Base-by-base conservation (phyloP, 495 filamentous ascomycete genomes). In the Jackrogersella multiformis region DNA sequence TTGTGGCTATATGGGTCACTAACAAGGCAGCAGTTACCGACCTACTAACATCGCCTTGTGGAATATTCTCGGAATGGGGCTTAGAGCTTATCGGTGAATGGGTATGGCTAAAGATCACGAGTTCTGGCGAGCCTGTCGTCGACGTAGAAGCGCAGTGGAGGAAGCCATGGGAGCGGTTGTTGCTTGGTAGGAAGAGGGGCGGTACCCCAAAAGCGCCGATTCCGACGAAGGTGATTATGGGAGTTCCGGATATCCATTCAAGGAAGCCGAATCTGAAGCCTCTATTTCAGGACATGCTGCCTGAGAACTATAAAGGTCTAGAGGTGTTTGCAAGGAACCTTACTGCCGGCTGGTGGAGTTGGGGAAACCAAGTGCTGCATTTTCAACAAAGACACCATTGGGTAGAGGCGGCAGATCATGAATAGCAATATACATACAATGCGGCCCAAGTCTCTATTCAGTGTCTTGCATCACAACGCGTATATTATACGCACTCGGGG, bases 251-350 rank as follows among this genome's bases (percentile, higher is more conserved):
- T 78, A 62, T 95, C 23, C 95, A 99, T 79, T 97, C 94, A 1
- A 82, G 93, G 54, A 99, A 99, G 73, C 95, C 94, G 6, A 82
- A 78, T 72, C 51, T 85, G 23, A 74, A 78, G 57, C 56, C 57
- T 4, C 54, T 87, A 21, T 81, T 88, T 54, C 77, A 81, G 23
- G 62, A 74, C 28, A 56, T 82, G 26, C 45, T 86, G 26, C 81
- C 80, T 2, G 41, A 56, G 13, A 66, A 80, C 4, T 92, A 94
- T 69, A 69, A 78, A 24, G 92, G 84, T 3, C 72, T 97, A 24
- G 95, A 99, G 78, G 85, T 98, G 1, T 99, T 97, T 81, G 93
- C 93, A 3, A 79, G 95, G 38, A 87, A 93, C 66, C 78, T 97
- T 38, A 96, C 93, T 0, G 85, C 89, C 36, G 93, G 90, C 1